Conservation (phyloP, 1,284 basidiomycete genomes). For the Ceratobasidium papillatum region DNA sequence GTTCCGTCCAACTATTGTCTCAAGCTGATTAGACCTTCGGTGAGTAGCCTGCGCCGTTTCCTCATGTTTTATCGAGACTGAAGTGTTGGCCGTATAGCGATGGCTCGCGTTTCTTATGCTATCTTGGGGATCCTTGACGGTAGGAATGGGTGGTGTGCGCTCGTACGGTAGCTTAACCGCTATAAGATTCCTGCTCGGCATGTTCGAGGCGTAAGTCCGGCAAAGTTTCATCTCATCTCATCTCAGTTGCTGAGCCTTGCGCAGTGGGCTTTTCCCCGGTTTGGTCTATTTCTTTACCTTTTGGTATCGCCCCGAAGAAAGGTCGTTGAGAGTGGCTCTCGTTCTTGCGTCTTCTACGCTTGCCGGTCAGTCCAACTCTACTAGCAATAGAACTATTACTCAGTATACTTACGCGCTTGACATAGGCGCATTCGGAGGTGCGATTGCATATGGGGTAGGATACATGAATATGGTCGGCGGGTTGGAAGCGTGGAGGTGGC, state of each 20-base stretch:
- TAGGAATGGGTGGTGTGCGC: constrained; percentile 10
- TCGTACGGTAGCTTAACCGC: constrained; percentile 32
- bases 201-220: constrained; percentile 18
- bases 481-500: constrained; percentile 55
- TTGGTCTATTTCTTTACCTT: constrained; percentile 51
- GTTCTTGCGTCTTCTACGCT: constrained; percentile 51
- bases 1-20: constrained; percentile 39
- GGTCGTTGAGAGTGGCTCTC: constrained; percentile 54
- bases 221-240: neutral
- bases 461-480: constrained; percentile 51
- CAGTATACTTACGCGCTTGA: constrained; percentile 50
- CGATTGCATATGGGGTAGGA: constrained; percentile 55
- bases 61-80: too few species aligned
- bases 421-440: constrained; percentile 58
- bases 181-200: constrained; percentile 17
- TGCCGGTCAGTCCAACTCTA: neutral
- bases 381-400: neutral
- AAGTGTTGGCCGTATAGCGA: neutral
- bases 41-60: too few species aligned
- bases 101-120: constrained; percentile 35
- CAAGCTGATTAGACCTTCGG: constrained; percentile 24
- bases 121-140: constrained; percentile 17
- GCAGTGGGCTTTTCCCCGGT: constrained; percentile 27
- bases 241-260: neutral
- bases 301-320: constrained; percentile 56